Conservation (phyloP, 2,329 filamentous ascomycete species). For the Aspergillus fischeri region DNA sequence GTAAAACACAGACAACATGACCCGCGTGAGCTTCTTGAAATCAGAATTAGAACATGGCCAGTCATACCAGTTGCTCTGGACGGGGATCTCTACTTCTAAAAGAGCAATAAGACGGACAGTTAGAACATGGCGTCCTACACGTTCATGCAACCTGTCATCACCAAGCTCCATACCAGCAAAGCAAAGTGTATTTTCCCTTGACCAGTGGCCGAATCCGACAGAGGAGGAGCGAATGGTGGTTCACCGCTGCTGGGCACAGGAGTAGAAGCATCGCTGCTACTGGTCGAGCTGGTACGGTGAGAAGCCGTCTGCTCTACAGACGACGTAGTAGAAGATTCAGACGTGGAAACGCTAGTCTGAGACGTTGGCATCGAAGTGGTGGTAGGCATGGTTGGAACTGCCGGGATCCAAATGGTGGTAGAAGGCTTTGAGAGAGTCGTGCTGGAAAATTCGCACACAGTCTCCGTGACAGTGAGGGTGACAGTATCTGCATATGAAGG, state of each 20-base stretch:
- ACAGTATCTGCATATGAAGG: not conserved
- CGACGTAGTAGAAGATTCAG: not conserved
- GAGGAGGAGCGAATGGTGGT: slow-evolving; percentile 9
- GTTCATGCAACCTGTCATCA: slow-evolving; percentile 2
- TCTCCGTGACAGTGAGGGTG: slow-evolving; percentile 23
- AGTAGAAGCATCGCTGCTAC: not conserved
- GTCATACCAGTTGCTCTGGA: slow-evolving; percentile 6
- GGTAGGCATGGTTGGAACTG: not conserved
- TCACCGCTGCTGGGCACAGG: slow-evolving; percentile 4
- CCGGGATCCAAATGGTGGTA: not conserved
- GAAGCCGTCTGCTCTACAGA: not conserved
- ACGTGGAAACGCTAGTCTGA: not conserved
- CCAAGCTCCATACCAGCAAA: slow-evolving; percentile 4
- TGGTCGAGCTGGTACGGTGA: not conserved
- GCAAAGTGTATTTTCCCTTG: not conserved
- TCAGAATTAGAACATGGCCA: slow-evolving; percentile 1
- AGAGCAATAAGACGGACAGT: not conserved
- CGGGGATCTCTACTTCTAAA: not conserved
- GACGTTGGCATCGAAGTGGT: not conserved
- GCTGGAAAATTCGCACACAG: slow-evolving; percentile 10
- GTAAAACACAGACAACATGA: slow-evolving; percentile 2
- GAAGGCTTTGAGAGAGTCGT: not conserved
- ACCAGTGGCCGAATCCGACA: slow-evolving; percentile 15
- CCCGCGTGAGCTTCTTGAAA: not conserved
- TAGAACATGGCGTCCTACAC: not conserved